These are phyloP conservation scores for Diversispora eburnea DNA, from an alignment of 192 early-diverging fungal genomes.

Conservation along the genomic window DNA sequence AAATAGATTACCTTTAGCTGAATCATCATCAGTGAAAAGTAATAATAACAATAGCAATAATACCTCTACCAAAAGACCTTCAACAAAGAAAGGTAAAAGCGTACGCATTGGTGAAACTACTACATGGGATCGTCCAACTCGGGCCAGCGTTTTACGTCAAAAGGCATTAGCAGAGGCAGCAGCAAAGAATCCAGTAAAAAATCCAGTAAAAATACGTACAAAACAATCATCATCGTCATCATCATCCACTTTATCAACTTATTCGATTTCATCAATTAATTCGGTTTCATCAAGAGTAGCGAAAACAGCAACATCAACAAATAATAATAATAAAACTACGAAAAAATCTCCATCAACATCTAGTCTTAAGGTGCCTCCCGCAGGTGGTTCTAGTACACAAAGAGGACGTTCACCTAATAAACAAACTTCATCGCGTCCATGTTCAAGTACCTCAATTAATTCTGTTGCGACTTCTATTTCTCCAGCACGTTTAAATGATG, in stretches of 20 bases:
- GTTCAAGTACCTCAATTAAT: conserved; percentile 10
- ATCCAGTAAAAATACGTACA: conserved; percentile 1
- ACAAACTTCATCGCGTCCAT: conserved; percentile 21
- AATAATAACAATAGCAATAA: background rate
- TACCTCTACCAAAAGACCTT: background rate
- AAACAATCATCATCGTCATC: background rate
- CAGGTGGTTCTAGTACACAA: background rate
- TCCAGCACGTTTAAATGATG: conserved; percentile 15
- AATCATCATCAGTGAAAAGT: background rate
- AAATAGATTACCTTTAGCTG: background rate
- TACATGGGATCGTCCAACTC: conserved; percentile 17
- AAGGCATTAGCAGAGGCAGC: conserved; percentile 23
- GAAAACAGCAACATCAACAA: background rate
- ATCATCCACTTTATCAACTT: background rate
- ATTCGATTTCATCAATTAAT: background rate
- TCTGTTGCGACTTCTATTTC: conserved; percentile 25
- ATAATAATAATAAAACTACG: background rate
- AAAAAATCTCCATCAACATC: background rate
- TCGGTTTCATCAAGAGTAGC: background rate
- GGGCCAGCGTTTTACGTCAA: conserved; percentile 29
- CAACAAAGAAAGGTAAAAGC: conserved; percentile 17
- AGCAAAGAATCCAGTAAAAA: conserved; percentile 18
- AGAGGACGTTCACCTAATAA: conserved; percentile 17
- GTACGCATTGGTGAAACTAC: conserved; percentile 18
- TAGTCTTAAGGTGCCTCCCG: conserved; percentile 4